phyloP scores from a whole-genome alignment of 2,329 filamentous ascomycete genomes.

The Cadophora malorum region DNA sequence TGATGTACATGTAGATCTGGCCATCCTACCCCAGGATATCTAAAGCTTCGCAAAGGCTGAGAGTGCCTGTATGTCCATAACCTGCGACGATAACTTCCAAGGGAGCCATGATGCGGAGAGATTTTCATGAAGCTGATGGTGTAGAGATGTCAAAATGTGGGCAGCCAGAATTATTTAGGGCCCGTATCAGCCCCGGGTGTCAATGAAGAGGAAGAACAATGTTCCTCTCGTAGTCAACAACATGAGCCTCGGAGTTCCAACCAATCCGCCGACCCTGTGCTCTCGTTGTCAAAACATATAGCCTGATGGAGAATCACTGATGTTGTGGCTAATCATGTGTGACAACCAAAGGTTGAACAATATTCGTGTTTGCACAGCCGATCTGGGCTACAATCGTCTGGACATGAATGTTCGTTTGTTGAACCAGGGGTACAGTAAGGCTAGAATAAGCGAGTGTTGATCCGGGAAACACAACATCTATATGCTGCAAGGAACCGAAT shows the following conservation, averaged over 20 bases:
- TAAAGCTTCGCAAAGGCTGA: conserved; percentile 1
- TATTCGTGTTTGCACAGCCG: background rate
- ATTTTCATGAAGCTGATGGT: too few relatives aligned
- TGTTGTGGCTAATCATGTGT: background rate
- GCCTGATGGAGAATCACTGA: background rate
- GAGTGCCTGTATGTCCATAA: background rate
- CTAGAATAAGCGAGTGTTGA: background rate
- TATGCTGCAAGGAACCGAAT: background rate
- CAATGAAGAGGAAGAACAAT: background rate
- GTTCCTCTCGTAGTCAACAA: background rate
- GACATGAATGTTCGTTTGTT: background rate
- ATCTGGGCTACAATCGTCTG: background rate
- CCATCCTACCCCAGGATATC: background rate
- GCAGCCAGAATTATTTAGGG: too few relatives aligned
- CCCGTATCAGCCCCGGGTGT: too few relatives aligned
- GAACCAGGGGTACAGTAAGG: background rate
- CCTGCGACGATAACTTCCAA: background rate
- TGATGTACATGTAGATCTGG: background rate
- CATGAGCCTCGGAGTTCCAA: too few relatives aligned
- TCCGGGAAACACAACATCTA: background rate
- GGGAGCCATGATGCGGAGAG: too few relatives aligned
- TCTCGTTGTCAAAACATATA: background rate
- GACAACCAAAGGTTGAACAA: background rate
- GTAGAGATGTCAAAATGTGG: too few relatives aligned
- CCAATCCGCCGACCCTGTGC: background rate